These are phyloP conservation scores for Penicillium sp. DNA, from an alignment of 2,329 filamentous ascomycete genomes.

Conservation along the genomic window DNA sequence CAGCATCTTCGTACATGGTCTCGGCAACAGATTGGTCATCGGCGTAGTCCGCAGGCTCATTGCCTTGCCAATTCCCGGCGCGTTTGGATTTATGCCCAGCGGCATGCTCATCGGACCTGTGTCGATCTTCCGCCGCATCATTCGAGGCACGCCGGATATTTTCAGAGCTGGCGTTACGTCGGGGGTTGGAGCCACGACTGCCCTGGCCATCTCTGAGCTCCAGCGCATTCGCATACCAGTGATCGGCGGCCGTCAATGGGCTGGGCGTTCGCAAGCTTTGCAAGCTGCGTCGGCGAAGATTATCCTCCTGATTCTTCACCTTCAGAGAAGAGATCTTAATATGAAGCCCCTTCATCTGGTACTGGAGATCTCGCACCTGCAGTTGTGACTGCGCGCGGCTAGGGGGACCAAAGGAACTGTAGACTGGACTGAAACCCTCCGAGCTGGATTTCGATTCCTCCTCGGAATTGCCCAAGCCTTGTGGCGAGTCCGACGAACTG, in stretches of 20 bases:
- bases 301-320: slow-evolving; percentile 70
- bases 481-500: slow-evolving; percentile 17
- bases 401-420: slow-evolving; percentile 39
- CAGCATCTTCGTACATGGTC: slow-evolving; percentile 39
- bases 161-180: slow-evolving; percentile 30
- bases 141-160: slow-evolving; percentile 13
- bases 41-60: slow-evolving; percentile 19
- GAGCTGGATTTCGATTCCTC: slow-evolving; percentile 22
- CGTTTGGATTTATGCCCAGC: slow-evolving; percentile 1
- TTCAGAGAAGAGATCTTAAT: slow-evolving; percentile 74
- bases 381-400: slow-evolving; percentile 63
- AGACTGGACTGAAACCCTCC: slow-evolving; percentile 31
- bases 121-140: slow-evolving; percentile 5
- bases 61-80: slow-evolving; percentile 6
- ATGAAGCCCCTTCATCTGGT: slow-evolving; percentile 77
- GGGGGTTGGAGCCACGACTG: slow-evolving; percentile 30
- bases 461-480: slow-evolving; percentile 24
- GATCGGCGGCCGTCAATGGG: slow-evolving; percentile 66
- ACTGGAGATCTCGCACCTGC: slow-evolving; percentile 64
- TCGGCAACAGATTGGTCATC: slow-evolving; percentile 25
- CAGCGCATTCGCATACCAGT: slow-evolving; percentile 42
- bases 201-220: slow-evolving; percentile 30
- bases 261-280: slow-evolving; percentile 67
- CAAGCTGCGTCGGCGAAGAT: slow-evolving; percentile 64
- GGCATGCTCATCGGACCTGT: slow-evolving; percentile 2